Conservation (phyloP, 75 land plant species). For the Gnetum montanum region DNA sequence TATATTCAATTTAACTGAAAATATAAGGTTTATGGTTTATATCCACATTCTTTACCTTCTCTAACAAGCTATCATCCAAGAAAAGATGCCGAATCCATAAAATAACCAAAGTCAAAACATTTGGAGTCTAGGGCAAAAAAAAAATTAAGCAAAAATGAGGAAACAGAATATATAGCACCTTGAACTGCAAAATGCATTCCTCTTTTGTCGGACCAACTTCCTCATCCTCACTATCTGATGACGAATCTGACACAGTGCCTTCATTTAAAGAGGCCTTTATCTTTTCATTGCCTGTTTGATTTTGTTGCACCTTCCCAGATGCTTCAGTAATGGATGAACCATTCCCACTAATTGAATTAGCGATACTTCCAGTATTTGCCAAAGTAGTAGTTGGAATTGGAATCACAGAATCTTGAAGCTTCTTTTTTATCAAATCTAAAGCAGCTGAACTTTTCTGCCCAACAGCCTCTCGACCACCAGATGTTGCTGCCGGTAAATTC, state of each 20-base stretch:
- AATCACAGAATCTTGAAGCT: conserved; percentile 78
- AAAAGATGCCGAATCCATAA: too few relatives aligned
- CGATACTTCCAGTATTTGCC: conserved; percentile 10
- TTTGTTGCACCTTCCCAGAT: conserved; percentile 18
- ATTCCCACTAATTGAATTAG: conserved; percentile 19
- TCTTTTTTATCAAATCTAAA: conserved; percentile 83
- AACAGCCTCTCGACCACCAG: conserved; percentile 73
- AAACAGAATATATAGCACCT: conserved; percentile 38
- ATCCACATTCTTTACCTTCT: too few relatives aligned
- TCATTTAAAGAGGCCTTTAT: conserved; percentile 51
- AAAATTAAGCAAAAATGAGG: background rate
- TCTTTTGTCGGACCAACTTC: conserved; percentile 73
- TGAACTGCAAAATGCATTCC: conserved; percentile 64
- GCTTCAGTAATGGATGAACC: conserved; percentile 26
- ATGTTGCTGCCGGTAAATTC: conserved; percentile 53
- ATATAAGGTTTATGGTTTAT: too few relatives aligned
- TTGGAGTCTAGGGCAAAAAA: background rate
- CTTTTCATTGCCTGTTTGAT: conserved; percentile 50
- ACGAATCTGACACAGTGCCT: conserved; percentile 66
- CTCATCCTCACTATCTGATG: conserved; percentile 82
- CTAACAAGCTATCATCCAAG: too few relatives aligned
- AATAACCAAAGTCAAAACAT: too few relatives aligned
- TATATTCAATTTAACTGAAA: too few relatives aligned
- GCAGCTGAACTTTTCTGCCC: conserved; percentile 63
- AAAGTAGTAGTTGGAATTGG: conserved; percentile 29